Evolutionary conservation across 805 yeast genomes (phyloP).

Genomic region (Alloascoidea hylecoeti): DNA sequence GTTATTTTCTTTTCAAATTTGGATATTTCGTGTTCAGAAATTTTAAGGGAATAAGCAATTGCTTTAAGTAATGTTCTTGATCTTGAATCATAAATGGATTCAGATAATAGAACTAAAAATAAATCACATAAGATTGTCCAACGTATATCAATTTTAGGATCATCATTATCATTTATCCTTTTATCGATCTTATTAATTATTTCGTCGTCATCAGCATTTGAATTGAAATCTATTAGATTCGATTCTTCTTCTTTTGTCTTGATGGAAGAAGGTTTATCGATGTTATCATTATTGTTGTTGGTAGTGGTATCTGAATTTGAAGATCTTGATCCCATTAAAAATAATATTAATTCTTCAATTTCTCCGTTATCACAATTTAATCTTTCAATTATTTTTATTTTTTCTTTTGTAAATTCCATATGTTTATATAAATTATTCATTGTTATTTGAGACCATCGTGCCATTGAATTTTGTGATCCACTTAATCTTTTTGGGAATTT

Average conservation of each 20-base stretch:
- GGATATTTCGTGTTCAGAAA: slow-evolving; percentile 52
- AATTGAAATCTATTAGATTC: slow-evolving; percentile 2
- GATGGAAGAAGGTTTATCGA: slow-evolving; percentile 35
- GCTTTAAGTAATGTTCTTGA: slow-evolving; percentile 65
- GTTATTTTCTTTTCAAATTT: slow-evolving; percentile 88
- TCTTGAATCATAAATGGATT: slow-evolving; percentile 80
- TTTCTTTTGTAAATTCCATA: slow-evolving; percentile 63
- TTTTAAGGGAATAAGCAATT: slow-evolving; percentile 50
- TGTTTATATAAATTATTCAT: slow-evolving; percentile 67
- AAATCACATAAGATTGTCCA: slow-evolving; percentile 94
- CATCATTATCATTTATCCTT: slow-evolving; percentile 17
- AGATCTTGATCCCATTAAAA: too few species aligned
- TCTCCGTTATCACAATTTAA: slow-evolving; percentile 74
- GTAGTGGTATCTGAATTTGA: too few species aligned
- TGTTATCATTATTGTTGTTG: too few species aligned
- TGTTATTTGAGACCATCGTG: slow-evolving; percentile 73
- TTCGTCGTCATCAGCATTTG: neutral
- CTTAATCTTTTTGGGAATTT: slow-evolving; percentile 47
- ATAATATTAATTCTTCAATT: slow-evolving; percentile 52
- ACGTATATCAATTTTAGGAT: slow-evolving; percentile 56
- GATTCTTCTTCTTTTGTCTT: slow-evolving; percentile 15
- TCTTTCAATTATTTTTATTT: slow-evolving; percentile 75
- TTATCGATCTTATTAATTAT: neutral
- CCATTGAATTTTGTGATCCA: slow-evolving; percentile 61
- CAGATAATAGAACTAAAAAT: slow-evolving; percentile 65